phyloP scores from a whole-genome alignment of 2,329 filamentous ascomycete genomes.

The Aspergillus hortae region DNA sequence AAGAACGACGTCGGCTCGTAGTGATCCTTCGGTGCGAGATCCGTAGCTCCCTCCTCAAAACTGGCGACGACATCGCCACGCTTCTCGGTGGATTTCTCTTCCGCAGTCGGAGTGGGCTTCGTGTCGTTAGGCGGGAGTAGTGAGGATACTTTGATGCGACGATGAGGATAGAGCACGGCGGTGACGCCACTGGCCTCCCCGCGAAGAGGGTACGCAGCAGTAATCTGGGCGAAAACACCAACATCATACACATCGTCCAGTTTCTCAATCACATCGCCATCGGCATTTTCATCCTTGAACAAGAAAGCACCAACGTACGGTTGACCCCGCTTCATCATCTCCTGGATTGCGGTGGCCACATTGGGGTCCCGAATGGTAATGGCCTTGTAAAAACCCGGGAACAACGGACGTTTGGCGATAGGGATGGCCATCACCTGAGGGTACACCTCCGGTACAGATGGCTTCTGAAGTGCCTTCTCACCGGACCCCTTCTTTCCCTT shows the following conservation, averaged over 20 bases:
- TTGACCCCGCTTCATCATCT: constrained; percentile 95
- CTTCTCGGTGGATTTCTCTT: constrained; percentile 57
- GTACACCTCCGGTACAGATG: constrained; percentile 88
- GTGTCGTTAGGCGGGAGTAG: constrained; percentile 64
- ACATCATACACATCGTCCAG: constrained; percentile 91
- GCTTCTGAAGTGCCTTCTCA: constrained; percentile 81
- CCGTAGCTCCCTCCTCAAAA: constrained; percentile 79
- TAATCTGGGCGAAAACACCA: constrained; percentile 96
- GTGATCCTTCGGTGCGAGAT: constrained; percentile 53
- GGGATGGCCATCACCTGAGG: constrained; percentile 97
- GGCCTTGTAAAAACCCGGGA: constrained; percentile 98
- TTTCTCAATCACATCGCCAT: constrained; percentile 89
- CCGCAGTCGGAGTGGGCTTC: constrained; percentile 28
- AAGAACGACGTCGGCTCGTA: constrained; percentile 91
- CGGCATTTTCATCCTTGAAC: constrained; percentile 92
- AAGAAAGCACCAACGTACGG: constrained; percentile 96
- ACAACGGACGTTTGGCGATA: constrained; percentile 87
- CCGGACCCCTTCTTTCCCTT: constrained; percentile 64
- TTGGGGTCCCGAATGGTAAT: constrained; percentile 93
- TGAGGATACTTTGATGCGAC: constrained; percentile 84
- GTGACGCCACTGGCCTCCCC: constrained; percentile 83
- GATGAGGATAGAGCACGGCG: constrained; percentile 92
- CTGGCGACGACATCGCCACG: constrained; percentile 94
- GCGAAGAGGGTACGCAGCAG: constrained; percentile 82
- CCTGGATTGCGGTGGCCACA: constrained; percentile 86